phyloP scores from a whole-genome alignment of 176 grass and related monocot species.

The Poa pratensis region DNA sequence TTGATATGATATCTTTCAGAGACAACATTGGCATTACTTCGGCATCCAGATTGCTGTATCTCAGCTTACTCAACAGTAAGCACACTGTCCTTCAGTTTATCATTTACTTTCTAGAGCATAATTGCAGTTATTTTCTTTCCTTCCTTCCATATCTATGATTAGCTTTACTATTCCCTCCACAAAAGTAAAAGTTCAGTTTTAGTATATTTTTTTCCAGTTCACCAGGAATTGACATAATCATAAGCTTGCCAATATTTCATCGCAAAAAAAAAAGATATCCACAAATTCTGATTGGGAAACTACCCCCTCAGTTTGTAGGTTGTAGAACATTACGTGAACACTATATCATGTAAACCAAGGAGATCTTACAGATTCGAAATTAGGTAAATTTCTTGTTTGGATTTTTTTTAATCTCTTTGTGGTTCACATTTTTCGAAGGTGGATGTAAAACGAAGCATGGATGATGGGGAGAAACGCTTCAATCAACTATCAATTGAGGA shows the following conservation, averaged over 20 bases:
- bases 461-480: conserved; percentile 93
- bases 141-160: conserved; percentile 24
- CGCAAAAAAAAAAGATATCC: not conserved
- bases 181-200: not conserved
- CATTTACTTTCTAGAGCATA: not conserved
- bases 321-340: not conserved
- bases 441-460: conserved; percentile 86
- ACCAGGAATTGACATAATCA: not conserved
- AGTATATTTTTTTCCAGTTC: not conserved
- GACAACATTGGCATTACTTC: conserved; percentile 91
- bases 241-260: not conserved
- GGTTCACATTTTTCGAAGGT: conserved; percentile 62
- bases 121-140: not conserved
- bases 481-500: conserved; percentile 99
- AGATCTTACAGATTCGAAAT: not conserved
- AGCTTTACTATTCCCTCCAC: not conserved
- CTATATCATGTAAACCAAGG: not conserved
- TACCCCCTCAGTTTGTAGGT: not conserved
- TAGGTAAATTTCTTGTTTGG: conserved; percentile 6
- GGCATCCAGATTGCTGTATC: conserved; percentile 98
- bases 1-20: conserved; percentile 60
- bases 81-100: conserved; percentile 32
- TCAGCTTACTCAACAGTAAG: conserved; percentile 95
- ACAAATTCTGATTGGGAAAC: not conserved
- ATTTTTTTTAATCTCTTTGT: conserved; percentile 2